A percentile compares a stretch with the other conserved stretches of the same genome.
These are phyloP conservation scores for Ascocoryne sarcoides DNA, from an alignment of 2,329 filamentous ascomycete species.

Conservation along the genomic window DNA sequence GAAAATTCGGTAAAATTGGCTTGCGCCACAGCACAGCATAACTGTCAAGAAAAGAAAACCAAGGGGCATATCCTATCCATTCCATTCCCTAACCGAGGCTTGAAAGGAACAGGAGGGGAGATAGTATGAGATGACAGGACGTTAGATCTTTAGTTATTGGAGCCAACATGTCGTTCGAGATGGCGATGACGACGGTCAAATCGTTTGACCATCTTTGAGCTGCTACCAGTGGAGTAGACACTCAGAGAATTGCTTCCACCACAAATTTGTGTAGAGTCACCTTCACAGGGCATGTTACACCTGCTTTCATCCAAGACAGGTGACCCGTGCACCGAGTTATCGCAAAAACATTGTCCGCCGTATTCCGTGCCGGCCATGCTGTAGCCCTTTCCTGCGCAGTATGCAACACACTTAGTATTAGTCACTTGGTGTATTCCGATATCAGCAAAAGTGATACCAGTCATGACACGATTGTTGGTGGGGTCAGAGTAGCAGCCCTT, in stretches of 20 bases:
- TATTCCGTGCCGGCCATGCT: constrained; percentile 41
- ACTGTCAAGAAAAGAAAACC: neutral
- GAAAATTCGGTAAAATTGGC: neutral
- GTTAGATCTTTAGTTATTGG: neutral
- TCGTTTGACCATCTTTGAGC: neutral
- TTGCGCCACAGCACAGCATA: neutral
- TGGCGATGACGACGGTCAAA: neutral
- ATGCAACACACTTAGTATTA: constrained; percentile 38
- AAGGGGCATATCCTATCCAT: neutral
- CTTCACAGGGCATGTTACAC: constrained; percentile 43
- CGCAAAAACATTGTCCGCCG: constrained; percentile 41
- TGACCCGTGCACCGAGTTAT: constrained; percentile 32
- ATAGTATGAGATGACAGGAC: neutral
- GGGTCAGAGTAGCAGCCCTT: constrained; percentile 35
- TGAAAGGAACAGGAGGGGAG: neutral
- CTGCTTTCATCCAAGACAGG: constrained; percentile 35
- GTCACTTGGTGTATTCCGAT: constrained; percentile 32
- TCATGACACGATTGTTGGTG: constrained; percentile 30
- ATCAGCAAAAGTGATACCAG: constrained; percentile 32
- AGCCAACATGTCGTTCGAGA: neutral
- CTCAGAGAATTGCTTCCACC: constrained; percentile 40
- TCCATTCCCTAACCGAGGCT: neutral
- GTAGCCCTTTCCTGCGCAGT: constrained; percentile 39
- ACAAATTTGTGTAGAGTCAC: constrained; percentile 31
- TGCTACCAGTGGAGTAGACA: constrained; percentile 29